These are phyloP conservation scores for Groenewaldozyma auringiensis DNA, from an alignment of 1,139 yeast species.

Conservation along the genomic window DNA sequence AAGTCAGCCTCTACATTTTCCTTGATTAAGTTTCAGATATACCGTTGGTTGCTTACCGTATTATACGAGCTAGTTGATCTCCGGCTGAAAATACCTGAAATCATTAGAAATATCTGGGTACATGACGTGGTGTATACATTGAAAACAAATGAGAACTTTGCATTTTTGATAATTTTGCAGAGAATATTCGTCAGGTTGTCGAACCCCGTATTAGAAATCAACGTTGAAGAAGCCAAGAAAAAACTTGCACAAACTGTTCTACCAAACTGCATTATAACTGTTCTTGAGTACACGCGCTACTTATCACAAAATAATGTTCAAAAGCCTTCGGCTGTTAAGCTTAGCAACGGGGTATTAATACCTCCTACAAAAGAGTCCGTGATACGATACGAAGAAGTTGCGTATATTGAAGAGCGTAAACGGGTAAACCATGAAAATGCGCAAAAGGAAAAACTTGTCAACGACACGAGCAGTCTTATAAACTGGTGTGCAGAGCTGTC, in stretches of 20 bases:
- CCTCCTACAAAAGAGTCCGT: conserved; percentile 14
- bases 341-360: conserved; percentile 15
- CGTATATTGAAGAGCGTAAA: conserved; percentile 9
- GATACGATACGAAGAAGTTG: conserved; percentile 7
- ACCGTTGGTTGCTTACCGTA: background rate
- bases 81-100: background rate
- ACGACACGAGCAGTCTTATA: conserved; percentile 19
- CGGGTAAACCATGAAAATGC: conserved; percentile 10
- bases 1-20: background rate
- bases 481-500: conserved; percentile 15
- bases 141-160: background rate
- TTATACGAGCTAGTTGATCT: background rate
- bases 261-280: conserved; percentile 19
- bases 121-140: background rate
- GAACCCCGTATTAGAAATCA: background rate
- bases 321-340: conserved; percentile 12
- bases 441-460: conserved; percentile 16
- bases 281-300: conserved; percentile 14
- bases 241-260: background rate
- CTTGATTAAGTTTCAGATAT: background rate
- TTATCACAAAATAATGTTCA: conserved; percentile 16
- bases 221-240: background rate
- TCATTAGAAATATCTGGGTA: background rate
- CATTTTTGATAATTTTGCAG: background rate
- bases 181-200: conserved; percentile 1